phyloP scores from a whole-genome alignment of 2,329 filamentous ascomycete genomes.

The Microsporum audouinii region DNA sequence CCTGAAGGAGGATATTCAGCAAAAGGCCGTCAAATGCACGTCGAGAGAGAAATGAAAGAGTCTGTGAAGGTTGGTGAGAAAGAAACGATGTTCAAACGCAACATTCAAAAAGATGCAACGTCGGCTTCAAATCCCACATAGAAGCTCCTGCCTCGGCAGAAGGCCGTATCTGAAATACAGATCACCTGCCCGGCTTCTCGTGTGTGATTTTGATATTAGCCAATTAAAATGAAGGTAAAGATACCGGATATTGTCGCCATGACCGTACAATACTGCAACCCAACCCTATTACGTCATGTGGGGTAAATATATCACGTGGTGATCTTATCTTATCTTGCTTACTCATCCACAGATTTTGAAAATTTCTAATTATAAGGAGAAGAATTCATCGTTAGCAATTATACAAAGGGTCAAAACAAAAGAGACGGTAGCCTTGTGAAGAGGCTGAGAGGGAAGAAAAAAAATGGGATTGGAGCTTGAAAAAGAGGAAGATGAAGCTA shows the following conservation, averaged over 20 bases:
- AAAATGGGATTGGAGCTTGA: background rate
- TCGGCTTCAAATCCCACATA: background rate
- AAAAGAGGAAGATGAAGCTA: conserved; percentile 17
- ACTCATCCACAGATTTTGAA: background rate
- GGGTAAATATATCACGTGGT: background rate
- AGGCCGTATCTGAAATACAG: background rate
- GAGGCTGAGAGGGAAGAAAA: background rate
- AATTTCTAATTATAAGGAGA: background rate
- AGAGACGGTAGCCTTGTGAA: background rate
- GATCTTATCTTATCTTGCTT: conserved; percentile 1
- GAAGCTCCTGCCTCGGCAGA: background rate
- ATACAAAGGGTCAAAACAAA: too few relatives aligned
- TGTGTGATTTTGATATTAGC: background rate
- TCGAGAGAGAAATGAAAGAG: background rate
- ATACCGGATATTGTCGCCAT: background rate
- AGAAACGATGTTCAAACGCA: background rate
- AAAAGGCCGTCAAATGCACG: background rate
- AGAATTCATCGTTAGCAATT: background rate
- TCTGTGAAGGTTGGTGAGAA: background rate
- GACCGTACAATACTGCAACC: background rate
- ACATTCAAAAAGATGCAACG: background rate
- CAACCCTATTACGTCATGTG: background rate
- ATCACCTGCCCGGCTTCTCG: background rate
- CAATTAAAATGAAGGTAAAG: background rate
- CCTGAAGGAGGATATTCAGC: background rate